Conservation (phyloP, 2,329 filamentous ascomycete species). For the Alternaria sp. region DNA sequence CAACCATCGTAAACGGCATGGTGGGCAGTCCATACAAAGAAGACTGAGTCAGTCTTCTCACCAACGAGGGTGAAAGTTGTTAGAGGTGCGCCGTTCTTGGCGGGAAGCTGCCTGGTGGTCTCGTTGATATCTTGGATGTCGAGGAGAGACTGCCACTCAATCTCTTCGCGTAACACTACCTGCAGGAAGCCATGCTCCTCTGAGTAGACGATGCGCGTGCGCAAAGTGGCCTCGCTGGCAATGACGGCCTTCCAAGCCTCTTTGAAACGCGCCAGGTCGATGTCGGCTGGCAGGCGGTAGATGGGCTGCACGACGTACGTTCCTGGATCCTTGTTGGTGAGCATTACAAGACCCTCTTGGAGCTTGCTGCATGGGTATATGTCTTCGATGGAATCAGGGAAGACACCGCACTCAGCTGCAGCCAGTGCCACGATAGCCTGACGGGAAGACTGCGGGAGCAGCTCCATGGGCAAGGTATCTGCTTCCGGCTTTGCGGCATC, state of each 20-base stretch:
- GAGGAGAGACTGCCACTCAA: constrained; percentile 25
- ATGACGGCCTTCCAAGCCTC: constrained; percentile 55
- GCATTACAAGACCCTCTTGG: constrained; percentile 41
- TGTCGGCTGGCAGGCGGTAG: constrained; percentile 45
- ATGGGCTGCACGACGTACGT: constrained; percentile 48
- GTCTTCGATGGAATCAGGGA: constrained; percentile 34
- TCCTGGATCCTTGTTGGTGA: constrained; percentile 40
- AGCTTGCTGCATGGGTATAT: constrained; percentile 42
- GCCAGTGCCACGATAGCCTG: constrained; percentile 31
- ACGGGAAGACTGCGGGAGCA: constrained; percentile 24
- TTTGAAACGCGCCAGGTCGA: constrained; percentile 47
- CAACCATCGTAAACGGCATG: constrained; percentile 48
- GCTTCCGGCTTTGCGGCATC: constrained; percentile 19
- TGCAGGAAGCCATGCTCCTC: constrained; percentile 42
- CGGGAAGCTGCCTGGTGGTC: constrained; percentile 34
- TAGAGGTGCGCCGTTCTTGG: constrained; percentile 34
- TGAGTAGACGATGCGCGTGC: constrained; percentile 51
- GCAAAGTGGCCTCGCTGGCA: constrained; percentile 53
- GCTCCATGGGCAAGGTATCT: constrained; percentile 31
- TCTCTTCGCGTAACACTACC: constrained; percentile 34
- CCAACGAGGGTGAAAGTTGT: constrained; percentile 19
- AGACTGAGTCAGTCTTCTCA: constrained; percentile 14
- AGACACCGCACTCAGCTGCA: constrained; percentile 36
- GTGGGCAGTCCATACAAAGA: constrained; percentile 47
- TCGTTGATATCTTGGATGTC: constrained; percentile 34